These are phyloP conservation scores for Candida orba DNA, from an alignment of 805 yeast species.

Conservation along the genomic window DNA sequence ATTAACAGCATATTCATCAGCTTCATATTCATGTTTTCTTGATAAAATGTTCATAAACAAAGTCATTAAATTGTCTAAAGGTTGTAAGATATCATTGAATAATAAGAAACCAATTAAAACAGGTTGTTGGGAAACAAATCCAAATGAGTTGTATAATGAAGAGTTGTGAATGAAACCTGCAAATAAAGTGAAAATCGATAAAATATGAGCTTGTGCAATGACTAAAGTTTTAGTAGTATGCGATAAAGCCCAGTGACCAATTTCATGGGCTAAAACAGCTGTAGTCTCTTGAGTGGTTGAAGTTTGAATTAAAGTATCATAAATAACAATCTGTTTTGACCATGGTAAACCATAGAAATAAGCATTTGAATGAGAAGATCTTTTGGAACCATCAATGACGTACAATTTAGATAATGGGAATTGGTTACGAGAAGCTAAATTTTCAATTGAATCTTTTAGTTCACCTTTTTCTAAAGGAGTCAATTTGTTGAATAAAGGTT, in stretches of 20 bases:
- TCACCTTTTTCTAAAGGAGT: slow-evolving; percentile 89
- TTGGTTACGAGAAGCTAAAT: slow-evolving; percentile 61
- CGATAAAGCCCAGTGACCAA: slow-evolving; percentile 94
- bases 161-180: slow-evolving; percentile 73
- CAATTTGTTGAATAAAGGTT: slow-evolving; percentile 88
- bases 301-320: slow-evolving; percentile 82
- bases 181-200: slow-evolving; percentile 63
- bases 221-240: slow-evolving; percentile 76
- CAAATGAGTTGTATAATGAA: slow-evolving; percentile 73
- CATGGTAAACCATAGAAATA: slow-evolving; percentile 95
- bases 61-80: slow-evolving; percentile 62
- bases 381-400: slow-evolving; percentile 94
- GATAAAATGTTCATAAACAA: slow-evolving; percentile 64
- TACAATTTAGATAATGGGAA: slow-evolving; percentile 84
- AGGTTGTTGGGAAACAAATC: slow-evolving; percentile 62
- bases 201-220: slow-evolving; percentile 56
- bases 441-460: slow-evolving; percentile 72
- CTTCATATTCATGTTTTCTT: slow-evolving; percentile 88
- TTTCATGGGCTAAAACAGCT: slow-evolving; percentile 96
- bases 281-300: slow-evolving; percentile 74
- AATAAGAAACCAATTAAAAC: slow-evolving; percentile 73
- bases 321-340: slow-evolving; percentile 92
- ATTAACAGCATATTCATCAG: slow-evolving; percentile 77
- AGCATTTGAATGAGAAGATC: slow-evolving; percentile 96
- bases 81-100: slow-evolving; percentile 72